phyloP scores from a whole-genome alignment of 352 stramenopile genomes.

The Blastocystis hominis region DNA sequence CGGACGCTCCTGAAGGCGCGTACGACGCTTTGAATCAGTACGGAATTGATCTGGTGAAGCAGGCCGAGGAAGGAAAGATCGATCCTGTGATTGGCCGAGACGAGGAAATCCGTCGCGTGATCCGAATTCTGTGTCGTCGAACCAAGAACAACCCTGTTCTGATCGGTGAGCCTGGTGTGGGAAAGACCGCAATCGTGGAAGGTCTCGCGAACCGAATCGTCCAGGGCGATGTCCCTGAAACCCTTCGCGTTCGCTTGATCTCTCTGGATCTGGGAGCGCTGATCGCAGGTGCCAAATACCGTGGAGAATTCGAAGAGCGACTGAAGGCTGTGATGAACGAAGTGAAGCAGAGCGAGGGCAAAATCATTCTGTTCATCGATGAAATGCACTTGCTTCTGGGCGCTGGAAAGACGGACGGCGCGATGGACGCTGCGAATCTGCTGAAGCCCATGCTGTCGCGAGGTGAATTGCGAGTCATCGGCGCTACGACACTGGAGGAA shows the following conservation, averaged over 20 bases:
- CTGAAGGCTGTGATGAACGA: slow-evolving; percentile 86
- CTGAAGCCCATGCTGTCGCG: slow-evolving; percentile 91
- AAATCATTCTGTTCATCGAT: slow-evolving; percentile 97
- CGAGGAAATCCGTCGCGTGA: slow-evolving; percentile 84
- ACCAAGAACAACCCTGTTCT: slow-evolving; percentile 95
- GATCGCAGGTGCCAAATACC: slow-evolving; percentile 90
- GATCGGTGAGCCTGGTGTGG: slow-evolving; percentile 86
- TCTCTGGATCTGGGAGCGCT: slow-evolving; percentile 89
- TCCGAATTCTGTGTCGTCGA: slow-evolving; percentile 85
- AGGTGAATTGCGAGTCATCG: slow-evolving; percentile 87
- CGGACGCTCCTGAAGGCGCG: slow-evolving; percentile 73
- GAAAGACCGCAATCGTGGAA: slow-evolving; percentile 86
- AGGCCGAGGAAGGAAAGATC: slow-evolving; percentile 83
- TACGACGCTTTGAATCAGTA: slow-evolving; percentile 85
- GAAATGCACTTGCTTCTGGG: slow-evolving; percentile 91
- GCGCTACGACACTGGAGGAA: slow-evolving; percentile 90
- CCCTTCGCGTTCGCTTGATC: slow-evolving; percentile 75
- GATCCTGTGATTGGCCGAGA: slow-evolving; percentile 94
- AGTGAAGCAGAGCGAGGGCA: slow-evolving; percentile 79
- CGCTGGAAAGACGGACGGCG: slow-evolving; percentile 76
- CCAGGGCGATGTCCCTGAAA: slow-evolving; percentile 84
- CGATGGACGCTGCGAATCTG: slow-evolving; percentile 94
- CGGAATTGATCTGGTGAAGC: slow-evolving; percentile 81
- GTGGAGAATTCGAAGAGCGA: slow-evolving; percentile 94
- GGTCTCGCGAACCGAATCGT: slow-evolving; percentile 89